Evolutionary conservation across 1,284 basidiomycete species (phyloP), one percentile per base, ranked within the genome.

Genomic region (Rhizoctonia solani): DNA sequence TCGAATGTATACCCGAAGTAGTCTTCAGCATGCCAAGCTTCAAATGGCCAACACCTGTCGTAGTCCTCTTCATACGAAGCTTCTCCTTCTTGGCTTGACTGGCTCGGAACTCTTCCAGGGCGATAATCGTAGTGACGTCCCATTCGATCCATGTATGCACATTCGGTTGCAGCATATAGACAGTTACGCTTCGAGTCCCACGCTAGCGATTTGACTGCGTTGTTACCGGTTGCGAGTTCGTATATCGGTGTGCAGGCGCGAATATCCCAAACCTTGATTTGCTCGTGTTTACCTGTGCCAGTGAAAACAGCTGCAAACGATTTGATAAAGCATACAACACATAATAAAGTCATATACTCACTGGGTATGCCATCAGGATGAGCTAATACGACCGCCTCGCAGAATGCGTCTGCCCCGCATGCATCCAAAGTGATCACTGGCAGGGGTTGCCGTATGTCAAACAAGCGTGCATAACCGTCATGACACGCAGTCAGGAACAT

Each of bases 221-320:
- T 59, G 41, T 59, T 59, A 11, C 55, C 55, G 9, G 55, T 59
- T 21, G 55, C 30, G 39, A 59, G 55, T n/a, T 59, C 55, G 23
- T 59, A 59, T n/a, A 59, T 11, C 2, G 55, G 21, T 4, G 37
- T 19, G 14, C 41, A 21, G 4, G 55, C 41, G 41, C 55, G 55
- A 11, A 59, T 16, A 27, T 59, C 55, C 55, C 55, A 59, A 21
- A 41, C 30, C n/a, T 59, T 46, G 23, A 59, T 41, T 16, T 46
- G 34, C 41, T 59, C 37, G 4, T 4, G 21, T 46, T 46, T 41
- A 9, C 32, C 39, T 13, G 6, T 41, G 3, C 55, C 55, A 19
- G 39, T 41, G 19, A 59, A 59, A 8, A n/a, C 41, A n/a, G n/a
- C 55, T 59, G 37, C 14, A 41, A 49, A 21, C 30, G 4, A 6